Evolutionary conservation across 164 flowering plant species (phyloP).

Genomic region (Santalum album): DNA sequence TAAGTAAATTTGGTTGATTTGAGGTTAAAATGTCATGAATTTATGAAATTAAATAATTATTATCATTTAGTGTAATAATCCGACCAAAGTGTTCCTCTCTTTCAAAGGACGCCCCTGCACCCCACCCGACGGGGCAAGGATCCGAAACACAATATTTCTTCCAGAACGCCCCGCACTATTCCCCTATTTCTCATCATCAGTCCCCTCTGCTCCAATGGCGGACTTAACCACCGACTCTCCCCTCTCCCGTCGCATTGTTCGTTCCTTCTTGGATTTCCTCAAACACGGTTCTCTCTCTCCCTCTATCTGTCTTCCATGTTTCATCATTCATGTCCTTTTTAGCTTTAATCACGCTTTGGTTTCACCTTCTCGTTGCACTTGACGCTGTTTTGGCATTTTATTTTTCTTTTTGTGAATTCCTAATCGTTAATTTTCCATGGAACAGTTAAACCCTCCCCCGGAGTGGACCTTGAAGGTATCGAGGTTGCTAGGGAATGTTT

Average conservation of each 20-base stretch:
- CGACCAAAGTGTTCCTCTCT: too few species aligned
- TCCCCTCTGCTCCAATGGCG: constrained; percentile 26
- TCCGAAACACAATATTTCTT: too few species aligned
- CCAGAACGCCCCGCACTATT: too few species aligned
- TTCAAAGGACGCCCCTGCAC: too few species aligned
- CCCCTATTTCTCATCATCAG: too few species aligned
- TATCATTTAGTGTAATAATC: too few species aligned
- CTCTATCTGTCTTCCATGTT: constrained; percentile 3
- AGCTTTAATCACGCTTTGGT: background rate
- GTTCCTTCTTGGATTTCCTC: constrained; percentile 66
- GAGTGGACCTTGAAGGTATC: constrained; percentile 74
- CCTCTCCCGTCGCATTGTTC: constrained; percentile 59
- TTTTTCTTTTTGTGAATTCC: background rate
- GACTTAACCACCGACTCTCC: constrained; percentile 59
- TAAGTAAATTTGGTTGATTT: too few species aligned
- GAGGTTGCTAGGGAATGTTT: constrained; percentile 82
- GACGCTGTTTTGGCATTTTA: background rate
- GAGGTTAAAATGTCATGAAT: too few species aligned
- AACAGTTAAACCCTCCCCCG: constrained; percentile 80
- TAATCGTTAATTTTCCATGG: constrained; percentile 9
- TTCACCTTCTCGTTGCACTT: background rate
- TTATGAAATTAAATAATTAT: too few species aligned
- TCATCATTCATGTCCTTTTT: too few species aligned
- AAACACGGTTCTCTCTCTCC: constrained; percentile 39
- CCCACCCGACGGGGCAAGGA: too few species aligned